Percentiles rank a stretch among this genome's conserved stretches.
Evolutionary conservation across 1,284 basidiomycete genomes (phyloP).

Genomic region (Pholiota adiposa): DNA sequence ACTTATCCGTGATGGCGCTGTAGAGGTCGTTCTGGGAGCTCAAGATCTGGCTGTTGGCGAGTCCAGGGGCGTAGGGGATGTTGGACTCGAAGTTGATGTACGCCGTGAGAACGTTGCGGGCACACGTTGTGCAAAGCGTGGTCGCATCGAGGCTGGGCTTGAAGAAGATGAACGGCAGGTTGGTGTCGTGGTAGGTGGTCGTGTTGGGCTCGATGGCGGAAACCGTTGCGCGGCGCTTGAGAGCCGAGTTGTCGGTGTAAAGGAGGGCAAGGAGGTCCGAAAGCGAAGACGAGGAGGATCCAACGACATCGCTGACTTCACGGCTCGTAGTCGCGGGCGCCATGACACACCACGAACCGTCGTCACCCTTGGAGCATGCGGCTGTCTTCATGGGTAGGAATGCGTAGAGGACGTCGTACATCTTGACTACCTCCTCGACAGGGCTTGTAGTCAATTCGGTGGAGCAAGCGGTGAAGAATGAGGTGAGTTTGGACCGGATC

Average conservation of each 20-base stretch:
- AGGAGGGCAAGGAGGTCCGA: slow-evolving; percentile 23
- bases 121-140: slow-evolving; percentile 81
- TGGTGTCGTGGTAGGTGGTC: slow-evolving; percentile 63
- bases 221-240: slow-evolving; percentile 36
- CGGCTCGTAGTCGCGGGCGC: slow-evolving; percentile 27
- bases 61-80: slow-evolving; percentile 75
- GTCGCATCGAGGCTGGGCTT: slow-evolving; percentile 49
- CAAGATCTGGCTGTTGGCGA: slow-evolving; percentile 68
- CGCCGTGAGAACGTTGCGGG: slow-evolving; percentile 70
- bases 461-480: slow-evolving; percentile 73
- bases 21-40: slow-evolving; percentile 70
- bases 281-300: slow-evolving; percentile 21
- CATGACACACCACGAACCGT: slow-evolving; percentile 68
- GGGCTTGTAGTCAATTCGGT: slow-evolving; percentile 63
- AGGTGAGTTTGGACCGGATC: slow-evolving; percentile 63
- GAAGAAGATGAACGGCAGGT: slow-evolving; percentile 84
- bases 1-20: slow-evolving; percentile 57
- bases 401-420: slow-evolving; percentile 83
- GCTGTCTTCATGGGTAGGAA: slow-evolving; percentile 67
- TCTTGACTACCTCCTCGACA: slow-evolving; percentile 53
- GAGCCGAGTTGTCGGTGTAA: slow-evolving; percentile 24
- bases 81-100: slow-evolving; percentile 80
- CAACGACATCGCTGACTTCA: slow-evolving; percentile 36
- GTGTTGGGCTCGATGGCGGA: slow-evolving; percentile 62
- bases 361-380: slow-evolving; percentile 76